Evolutionary conservation across 2,329 filamentous ascomycete species (phyloP), one percentile per base, ranked within the genome.

Genomic region (Aspergillus sp.): DNA sequence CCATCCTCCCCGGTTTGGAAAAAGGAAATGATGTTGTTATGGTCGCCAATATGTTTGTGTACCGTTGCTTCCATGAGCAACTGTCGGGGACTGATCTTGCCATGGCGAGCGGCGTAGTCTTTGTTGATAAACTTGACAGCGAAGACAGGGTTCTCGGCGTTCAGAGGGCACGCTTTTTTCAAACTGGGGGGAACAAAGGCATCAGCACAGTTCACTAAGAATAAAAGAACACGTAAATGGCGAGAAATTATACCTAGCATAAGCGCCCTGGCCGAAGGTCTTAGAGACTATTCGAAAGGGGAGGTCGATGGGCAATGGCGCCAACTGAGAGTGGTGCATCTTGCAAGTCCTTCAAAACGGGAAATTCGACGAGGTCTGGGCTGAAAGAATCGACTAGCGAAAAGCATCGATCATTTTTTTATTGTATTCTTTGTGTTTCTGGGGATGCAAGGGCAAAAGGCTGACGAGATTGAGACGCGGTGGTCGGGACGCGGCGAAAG

Each of bases 41-140:
- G 96, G 64, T 90, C 88, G 48, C 90, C 91, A 55, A 98, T 88
- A 70, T 93, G 89, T 52, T 87, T 88, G 78, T 99, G 95, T 17
- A 99, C 83, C 3, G 90, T 90, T 41, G 96, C 90, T 77, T 99
- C 95, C 84, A 96, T 91, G 67, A 88, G 85, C 63, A 99, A 86
- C 77, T 99, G 95, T 71, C 96, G 93, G 35, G 88, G 84, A 31
- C 90, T 91, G 66, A 99, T 87, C 60, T 91, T 90, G 71, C 95
- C 95, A 82, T 93, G 87, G 67, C 89, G 90, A 67, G 91, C 85
- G 57, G 95, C 96, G 75, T 97, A 96, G 64, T 90, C 89, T 79
- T 99, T 99, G 80, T 99, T 93, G 73, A 99, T 97, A 77, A 99
- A 91, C 75, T 99, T 99, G 76, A 99, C 91, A 14, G 96, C 95